Evolutionary conservation across 2,329 filamentous ascomycete species (phyloP), one percentile per base, ranked within the genome.

Genomic region (Trichoderma koningii): DNA sequence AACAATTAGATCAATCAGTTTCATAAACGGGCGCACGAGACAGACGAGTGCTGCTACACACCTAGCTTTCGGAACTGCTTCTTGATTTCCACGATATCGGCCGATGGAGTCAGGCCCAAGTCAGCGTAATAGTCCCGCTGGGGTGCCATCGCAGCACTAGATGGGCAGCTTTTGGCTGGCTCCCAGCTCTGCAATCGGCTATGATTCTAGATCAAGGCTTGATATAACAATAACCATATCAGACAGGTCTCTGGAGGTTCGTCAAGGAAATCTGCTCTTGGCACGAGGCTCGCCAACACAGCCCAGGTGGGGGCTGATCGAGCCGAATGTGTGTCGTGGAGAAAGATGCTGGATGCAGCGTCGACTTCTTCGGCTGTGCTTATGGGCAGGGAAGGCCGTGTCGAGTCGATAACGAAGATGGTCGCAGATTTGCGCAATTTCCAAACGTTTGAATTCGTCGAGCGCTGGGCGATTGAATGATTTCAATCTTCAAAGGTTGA

Each of bases 11-110:
- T 6, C 3, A 1, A 5, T 38, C 12, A 2, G 9, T 38, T 38
- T 14, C n/a, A 34, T 14, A 69, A 79, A 68, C 76, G 73, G 52
- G 67, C n/a, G 57, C 30, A 26, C 21, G 3, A 45, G 26, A 9
- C 10, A 19, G 38, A 4, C 28, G 19, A 19, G 26, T 14, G 14
- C 12, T 4, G 51, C 15, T 26, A 21, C 81, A 65, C 79, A 92
- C 90, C 90, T 73, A 96, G 85, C 76, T 92, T 93, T 70, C 90
- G 86, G 77, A 93, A 97, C 72, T 93, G 89, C 76, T 89, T 95
- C 80, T 92, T 94, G 74, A 96, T 88, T 47, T 95, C 91, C 34
- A 88, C 85, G 50, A 87, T 78, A 69, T 89, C 87, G 61, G 91
- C 91, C 71, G 83, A 85, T 12, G 85, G 80, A 2, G 86, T 77